Evolutionary conservation across 2,329 filamentous ascomycete species (phyloP).

Genomic region (Calonectria naviculata): DNA sequence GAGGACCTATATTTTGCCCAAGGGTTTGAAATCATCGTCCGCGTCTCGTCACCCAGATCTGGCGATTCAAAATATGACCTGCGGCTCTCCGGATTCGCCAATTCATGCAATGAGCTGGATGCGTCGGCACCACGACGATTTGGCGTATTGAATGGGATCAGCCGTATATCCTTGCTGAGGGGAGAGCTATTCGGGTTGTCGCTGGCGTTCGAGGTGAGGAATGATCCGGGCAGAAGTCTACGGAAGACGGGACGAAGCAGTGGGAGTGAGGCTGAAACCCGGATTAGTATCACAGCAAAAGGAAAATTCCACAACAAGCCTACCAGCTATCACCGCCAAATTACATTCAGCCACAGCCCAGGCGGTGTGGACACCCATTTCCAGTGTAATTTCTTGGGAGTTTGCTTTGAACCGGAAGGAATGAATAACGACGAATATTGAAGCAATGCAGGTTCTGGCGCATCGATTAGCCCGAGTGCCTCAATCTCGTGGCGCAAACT

Average conservation of each 20-base stretch:
- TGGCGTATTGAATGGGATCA: neutral
- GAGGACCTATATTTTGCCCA: neutral
- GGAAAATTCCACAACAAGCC: no score
- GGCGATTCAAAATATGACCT: neutral
- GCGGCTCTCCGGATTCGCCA: neutral
- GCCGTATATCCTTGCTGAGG: neutral
- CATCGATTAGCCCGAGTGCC: neutral
- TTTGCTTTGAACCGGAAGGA: neutral
- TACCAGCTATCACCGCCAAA: neutral
- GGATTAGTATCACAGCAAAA: neutral
- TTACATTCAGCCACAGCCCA: neutral
- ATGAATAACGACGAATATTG: neutral
- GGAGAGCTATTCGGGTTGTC: neutral
- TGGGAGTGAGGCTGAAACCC: neutral
- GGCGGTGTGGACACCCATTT: neutral
- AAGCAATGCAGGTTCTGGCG: neutral
- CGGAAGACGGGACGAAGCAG: conserved; percentile 11
- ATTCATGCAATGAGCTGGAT: neutral
- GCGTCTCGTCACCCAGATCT: neutral
- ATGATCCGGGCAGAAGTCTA: neutral
- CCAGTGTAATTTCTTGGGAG: neutral
- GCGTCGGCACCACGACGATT: neutral
- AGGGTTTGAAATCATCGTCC: neutral
- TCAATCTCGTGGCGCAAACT: neutral
- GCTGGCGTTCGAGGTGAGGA: neutral